These are phyloP conservation scores for Sporothrix sp. DNA, from an alignment of 2,329 filamentous ascomycete species.

Conservation along the genomic window DNA sequence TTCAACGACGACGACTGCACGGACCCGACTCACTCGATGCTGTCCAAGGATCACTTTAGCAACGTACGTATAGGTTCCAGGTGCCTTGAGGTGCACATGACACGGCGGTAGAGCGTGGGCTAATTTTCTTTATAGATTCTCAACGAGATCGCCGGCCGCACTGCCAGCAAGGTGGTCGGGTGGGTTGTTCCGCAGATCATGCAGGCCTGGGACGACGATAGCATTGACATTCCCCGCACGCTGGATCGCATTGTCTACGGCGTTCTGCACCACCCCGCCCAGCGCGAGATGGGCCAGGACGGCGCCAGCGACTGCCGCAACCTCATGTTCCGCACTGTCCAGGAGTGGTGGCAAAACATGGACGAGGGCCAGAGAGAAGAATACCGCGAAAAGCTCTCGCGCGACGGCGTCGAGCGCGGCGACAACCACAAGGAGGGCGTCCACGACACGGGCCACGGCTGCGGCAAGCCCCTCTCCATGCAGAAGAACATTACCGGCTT, in stretches of 20 bases:
- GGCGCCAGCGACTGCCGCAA: conserved; percentile 61
- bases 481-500: conserved; percentile 46
- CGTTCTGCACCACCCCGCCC: conserved; percentile 81
- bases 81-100: too few species aligned
- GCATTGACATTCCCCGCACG: conserved; percentile 56
- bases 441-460: conserved; percentile 76
- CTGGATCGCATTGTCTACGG: conserved; percentile 70
- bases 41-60: conserved; percentile 91
- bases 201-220: conserved; percentile 73
- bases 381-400: conserved; percentile 65
- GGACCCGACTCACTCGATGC: conserved; percentile 89
- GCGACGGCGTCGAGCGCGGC: conserved; percentile 64
- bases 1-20: conserved; percentile 68
- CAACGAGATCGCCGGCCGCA: conserved; percentile 78
- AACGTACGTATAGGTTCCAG: conserved; percentile 51
- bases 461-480: conserved; percentile 67
- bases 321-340: conserved; percentile 69
- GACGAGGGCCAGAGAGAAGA: conserved; percentile 51
- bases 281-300: conserved; percentile 59
- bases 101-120: too few species aligned
- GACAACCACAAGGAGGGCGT: conserved; percentile 83
- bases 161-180: conserved; percentile 66
- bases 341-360: conserved; percentile 73
- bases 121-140: conserved; percentile 43
- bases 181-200: conserved; percentile 90